These are phyloP conservation scores for Pleurotus giganteus DNA, from an alignment of 768 basidiomycete genomes.

Conservation along the genomic window DNA sequence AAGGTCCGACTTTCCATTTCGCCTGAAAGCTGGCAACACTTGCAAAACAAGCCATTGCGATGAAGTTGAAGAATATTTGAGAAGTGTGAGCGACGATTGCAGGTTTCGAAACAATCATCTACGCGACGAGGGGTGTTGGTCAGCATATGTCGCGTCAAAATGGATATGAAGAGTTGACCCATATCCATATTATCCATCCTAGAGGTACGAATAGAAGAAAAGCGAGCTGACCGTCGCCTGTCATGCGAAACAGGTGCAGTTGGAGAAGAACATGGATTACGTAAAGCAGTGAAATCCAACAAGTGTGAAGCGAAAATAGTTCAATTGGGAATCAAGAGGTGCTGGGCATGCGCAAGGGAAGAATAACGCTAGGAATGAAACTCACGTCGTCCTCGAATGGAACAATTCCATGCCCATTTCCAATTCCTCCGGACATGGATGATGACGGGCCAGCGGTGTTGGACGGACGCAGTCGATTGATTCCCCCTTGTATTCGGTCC, in stretches of 20 bases:
- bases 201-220: conserved; percentile 67
- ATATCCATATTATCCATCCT: conserved; percentile 65
- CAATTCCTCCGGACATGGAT: conserved; percentile 54
- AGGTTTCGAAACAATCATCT: conserved; percentile 90
- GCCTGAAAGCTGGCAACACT: conserved; percentile 88
- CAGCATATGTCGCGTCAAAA: conserved; percentile 10
- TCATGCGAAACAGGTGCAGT: conserved; percentile 33
- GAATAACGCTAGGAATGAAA: conserved; percentile 15
- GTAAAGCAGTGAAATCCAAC: conserved; percentile 29
- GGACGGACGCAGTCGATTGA: conserved; percentile 45
- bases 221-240: conserved; percentile 46
- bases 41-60: conserved; percentile 89
- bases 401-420: conserved; percentile 55
- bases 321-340: conserved; percentile 9
- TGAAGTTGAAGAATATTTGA: conserved; percentile 91
- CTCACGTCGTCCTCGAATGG: conserved; percentile 75
- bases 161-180: conserved; percentile 43
- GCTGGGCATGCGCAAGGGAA: neutral
- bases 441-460: conserved; percentile 33
- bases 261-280: conserved; percentile 44
- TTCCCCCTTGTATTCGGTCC: conserved; percentile 53
- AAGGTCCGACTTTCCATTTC: conserved; percentile 80
- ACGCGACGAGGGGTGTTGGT: conserved; percentile 14
- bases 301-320: conserved; percentile 9
- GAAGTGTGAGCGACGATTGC: conserved; percentile 72